Percentiles rank a stretch among this genome's conserved stretches.
Conservation (phyloP, 495 filamentous ascomycete genomes). For the Penicillium verhagenii region DNA sequence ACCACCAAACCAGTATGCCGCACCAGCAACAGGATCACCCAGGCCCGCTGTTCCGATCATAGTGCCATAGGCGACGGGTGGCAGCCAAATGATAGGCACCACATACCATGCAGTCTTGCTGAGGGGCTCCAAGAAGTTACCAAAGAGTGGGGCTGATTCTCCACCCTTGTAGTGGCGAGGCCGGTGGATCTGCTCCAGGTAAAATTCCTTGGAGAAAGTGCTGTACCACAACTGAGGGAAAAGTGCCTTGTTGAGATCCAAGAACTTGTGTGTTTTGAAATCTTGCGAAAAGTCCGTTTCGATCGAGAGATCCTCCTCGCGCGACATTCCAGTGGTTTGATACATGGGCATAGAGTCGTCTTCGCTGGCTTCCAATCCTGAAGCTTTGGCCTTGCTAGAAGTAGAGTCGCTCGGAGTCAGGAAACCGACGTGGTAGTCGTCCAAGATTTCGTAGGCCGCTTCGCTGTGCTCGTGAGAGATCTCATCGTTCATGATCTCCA, state of each 20-base stretch:
- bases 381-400: slow-evolving; percentile 14
- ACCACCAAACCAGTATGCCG: slow-evolving; percentile 61
- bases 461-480: slow-evolving; percentile 83
- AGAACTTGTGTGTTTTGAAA: slow-evolving; percentile 85
- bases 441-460: slow-evolving; percentile 88
- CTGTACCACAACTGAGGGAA: slow-evolving; percentile 86
- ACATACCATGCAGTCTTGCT: slow-evolving; percentile 93
- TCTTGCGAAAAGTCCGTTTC: slow-evolving; percentile 76
- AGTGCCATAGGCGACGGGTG: slow-evolving; percentile 72
- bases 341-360: slow-evolving; percentile 55
- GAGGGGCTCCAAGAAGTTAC: slow-evolving; percentile 95
- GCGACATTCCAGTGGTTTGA: slow-evolving; percentile 79
- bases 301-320: slow-evolving; percentile 78
- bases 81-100: slow-evolving; percentile 84
- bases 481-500: slow-evolving; percentile 78
- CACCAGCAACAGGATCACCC: slow-evolving; percentile 37
- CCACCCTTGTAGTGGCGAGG: slow-evolving; percentile 94
- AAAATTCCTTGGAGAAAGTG: slow-evolving; percentile 89
- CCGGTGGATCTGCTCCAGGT: slow-evolving; percentile 92
- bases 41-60: slow-evolving; percentile 62
- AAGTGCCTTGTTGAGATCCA: slow-evolving; percentile 84
- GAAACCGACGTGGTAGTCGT: slow-evolving; percentile 81
- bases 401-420: slow-evolving; percentile 44
- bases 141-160: slow-evolving; percentile 89
- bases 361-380: slow-evolving; percentile 22